A percentile compares a stretch with the other conserved stretches of the same genome.
These are phyloP conservation scores for Lagenaria siceraria DNA, from an alignment of 306 rosid species.

Conservation along the genomic window DNA sequence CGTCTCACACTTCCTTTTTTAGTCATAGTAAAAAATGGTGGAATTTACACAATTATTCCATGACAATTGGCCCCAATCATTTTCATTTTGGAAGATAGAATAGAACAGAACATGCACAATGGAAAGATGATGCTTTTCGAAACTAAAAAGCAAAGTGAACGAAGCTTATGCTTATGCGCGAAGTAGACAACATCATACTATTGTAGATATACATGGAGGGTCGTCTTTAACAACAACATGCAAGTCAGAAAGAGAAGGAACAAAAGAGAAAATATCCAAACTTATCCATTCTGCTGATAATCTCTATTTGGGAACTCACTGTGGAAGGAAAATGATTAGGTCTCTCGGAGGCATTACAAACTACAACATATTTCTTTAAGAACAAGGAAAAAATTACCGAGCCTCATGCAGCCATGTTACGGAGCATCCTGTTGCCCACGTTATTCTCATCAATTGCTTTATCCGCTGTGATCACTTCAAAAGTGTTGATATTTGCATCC, in stretches of 20 bases:
- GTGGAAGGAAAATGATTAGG: neutral
- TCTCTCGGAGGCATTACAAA: neutral
- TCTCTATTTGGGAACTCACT: neutral
- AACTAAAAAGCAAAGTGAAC: no score
- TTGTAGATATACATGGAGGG: no score
- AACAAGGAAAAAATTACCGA: slow-evolving; percentile 50
- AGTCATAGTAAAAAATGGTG: neutral
- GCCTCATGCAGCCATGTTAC: slow-evolving; percentile 99
- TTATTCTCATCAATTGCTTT: slow-evolving; percentile 89
- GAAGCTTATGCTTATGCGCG: no score
- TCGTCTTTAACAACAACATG: neutral
- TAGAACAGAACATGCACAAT: neutral
- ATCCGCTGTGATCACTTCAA: slow-evolving; percentile 76
- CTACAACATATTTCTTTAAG: slow-evolving; percentile 12
- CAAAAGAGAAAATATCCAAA: neutral
- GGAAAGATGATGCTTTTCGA: no score
- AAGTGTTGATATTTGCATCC: slow-evolving; percentile 46
- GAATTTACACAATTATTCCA: neutral
- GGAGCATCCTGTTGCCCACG: slow-evolving; percentile 98
- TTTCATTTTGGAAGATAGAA: neutral
- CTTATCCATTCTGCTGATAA: neutral
- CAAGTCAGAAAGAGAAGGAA: neutral
- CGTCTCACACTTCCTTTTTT: neutral
- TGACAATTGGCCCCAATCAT: neutral
- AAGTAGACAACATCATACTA: no score